Percentiles rank a stretch among this genome's conserved stretches.
phyloP scores from a whole-genome alignment of 768 basidiomycete genomes.

The Zangia roseola region DNA sequence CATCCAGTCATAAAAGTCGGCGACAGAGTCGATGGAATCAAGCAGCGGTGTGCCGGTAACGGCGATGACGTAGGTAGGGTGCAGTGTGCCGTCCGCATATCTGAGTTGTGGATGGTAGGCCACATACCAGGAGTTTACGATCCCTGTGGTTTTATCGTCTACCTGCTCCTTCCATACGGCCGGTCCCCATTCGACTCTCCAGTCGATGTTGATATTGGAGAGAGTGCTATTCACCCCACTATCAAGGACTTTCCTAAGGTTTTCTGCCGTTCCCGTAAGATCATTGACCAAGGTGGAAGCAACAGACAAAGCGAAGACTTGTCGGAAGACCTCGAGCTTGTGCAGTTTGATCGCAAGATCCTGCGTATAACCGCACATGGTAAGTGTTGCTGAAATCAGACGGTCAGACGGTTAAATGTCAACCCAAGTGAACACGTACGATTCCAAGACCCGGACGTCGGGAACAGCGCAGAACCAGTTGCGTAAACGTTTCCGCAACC shows the following conservation, averaged over 20 bases:
- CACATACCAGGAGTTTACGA: slow-evolving; percentile 10
- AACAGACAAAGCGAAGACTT: slow-evolving; percentile 9
- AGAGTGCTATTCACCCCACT: background rate
- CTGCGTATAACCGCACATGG: slow-evolving; percentile 12
- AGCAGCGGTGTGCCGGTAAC: background rate
- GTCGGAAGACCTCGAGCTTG: slow-evolving; percentile 1
- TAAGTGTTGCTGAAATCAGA: slow-evolving; percentile 6
- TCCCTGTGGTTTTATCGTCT: background rate
- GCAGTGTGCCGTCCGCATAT: slow-evolving; percentile 4
- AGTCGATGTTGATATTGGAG: background rate
- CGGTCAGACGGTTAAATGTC: background rate
- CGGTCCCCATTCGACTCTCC: slow-evolving; percentile 4
- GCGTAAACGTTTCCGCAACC: slow-evolving; percentile 20
- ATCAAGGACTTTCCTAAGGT: background rate
- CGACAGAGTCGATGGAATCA: background rate
- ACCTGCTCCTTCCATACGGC: slow-evolving; percentile 2
- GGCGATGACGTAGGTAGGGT: slow-evolving; percentile 10
- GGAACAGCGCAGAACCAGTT: slow-evolving; percentile 18
- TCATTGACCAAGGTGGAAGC: background rate
- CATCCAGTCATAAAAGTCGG: slow-evolving; percentile 4
- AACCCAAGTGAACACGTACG: slow-evolving; percentile 1
- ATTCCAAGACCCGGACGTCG: slow-evolving; percentile 17
- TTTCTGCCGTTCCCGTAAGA: background rate
- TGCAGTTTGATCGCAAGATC: slow-evolving; percentile 15
- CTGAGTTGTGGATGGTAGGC: slow-evolving; percentile 2